A percentile compares a stretch with the other conserved stretches of the same genome.
phyloP scores from a whole-genome alignment of 768 basidiomycete species.

The Lanmaoa rubissima region DNA sequence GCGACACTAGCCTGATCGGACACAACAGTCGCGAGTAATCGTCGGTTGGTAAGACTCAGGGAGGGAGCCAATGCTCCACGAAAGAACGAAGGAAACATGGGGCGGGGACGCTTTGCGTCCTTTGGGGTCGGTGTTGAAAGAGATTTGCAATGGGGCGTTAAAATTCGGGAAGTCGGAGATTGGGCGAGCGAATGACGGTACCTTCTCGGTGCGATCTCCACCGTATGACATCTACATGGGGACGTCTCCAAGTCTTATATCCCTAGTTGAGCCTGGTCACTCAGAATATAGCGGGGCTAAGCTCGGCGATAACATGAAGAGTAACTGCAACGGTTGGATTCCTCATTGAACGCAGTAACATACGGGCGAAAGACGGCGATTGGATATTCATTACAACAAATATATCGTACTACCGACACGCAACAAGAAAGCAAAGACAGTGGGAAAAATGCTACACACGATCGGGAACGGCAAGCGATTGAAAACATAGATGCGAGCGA shows the following conservation, averaged over 20 bases:
- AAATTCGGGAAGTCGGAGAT: slow-evolving; percentile 2
- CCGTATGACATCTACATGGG: neutral
- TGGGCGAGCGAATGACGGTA: neutral
- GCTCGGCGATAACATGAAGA: slow-evolving; percentile 5
- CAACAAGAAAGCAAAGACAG: slow-evolving; percentile 27
- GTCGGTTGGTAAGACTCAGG: slow-evolving; percentile 28
- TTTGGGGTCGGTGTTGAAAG: neutral
- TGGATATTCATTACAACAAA: slow-evolving; percentile 31
- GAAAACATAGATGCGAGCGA: slow-evolving; percentile 26
- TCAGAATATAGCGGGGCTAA: neutral
- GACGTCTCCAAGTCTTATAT: neutral
- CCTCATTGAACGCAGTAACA: neutral
- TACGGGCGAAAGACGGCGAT: neutral
- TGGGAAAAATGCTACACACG: slow-evolving; percentile 31
- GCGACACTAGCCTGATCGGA: slow-evolving; percentile 7
- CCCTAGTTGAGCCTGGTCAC: neutral
- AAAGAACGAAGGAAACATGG: slow-evolving; percentile 14
- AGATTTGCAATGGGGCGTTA: neutral
- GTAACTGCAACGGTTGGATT: neutral
- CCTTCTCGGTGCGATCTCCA: neutral
- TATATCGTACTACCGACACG: slow-evolving; percentile 22
- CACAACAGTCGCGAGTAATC: slow-evolving; percentile 61
- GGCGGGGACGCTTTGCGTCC: neutral
- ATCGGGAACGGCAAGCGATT: slow-evolving; percentile 22
- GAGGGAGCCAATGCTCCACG: slow-evolving; percentile 9